These are phyloP conservation scores for Phlegmacium glaucopus DNA, from an alignment of 768 basidiomycete species.

Conservation along the genomic window DNA sequence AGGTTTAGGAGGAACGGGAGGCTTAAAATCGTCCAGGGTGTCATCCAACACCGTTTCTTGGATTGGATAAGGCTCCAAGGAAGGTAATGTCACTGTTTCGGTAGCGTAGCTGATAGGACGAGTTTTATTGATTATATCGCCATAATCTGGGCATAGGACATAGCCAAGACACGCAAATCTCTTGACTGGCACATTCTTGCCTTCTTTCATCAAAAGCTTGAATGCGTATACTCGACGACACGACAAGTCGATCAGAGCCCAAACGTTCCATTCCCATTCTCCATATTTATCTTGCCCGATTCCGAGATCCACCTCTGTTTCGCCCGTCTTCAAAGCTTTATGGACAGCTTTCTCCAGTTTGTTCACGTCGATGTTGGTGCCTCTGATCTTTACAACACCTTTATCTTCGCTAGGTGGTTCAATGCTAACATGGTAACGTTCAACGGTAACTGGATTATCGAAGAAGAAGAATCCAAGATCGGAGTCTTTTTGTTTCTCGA, in stretches of 20 bases:
- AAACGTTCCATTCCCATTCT: constrained; percentile 35
- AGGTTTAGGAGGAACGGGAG: constrained; percentile 26
- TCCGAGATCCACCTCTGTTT: constrained; percentile 33
- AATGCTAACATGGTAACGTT: constrained; percentile 25
- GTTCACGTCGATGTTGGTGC: constrained; percentile 21
- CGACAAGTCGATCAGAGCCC: constrained; percentile 36
- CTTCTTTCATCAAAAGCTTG: constrained; percentile 34
- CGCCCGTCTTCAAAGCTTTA: constrained; percentile 32
- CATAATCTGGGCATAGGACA: constrained; percentile 33
- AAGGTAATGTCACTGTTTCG: constrained; percentile 27
- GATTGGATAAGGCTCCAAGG: constrained; percentile 18
- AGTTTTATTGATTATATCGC: constrained; percentile 23
- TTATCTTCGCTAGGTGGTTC: constrained; percentile 10
- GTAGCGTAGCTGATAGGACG: constrained; percentile 32
- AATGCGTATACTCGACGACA: constrained; percentile 38
- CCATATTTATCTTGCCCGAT: constrained; percentile 27
- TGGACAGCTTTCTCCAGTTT: constrained; percentile 30
- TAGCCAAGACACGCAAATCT: constrained; percentile 32
- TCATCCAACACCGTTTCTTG: constrained; percentile 27
- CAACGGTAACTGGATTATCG: constrained; percentile 26
- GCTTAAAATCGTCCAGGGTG: constrained; percentile 30
- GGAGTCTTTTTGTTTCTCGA: constrained; percentile 21
- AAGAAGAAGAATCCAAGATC: constrained; percentile 33
- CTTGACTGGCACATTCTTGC: constrained; percentile 21
- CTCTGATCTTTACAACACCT: constrained; percentile 21